A percentile compares a stretch with the other conserved stretches of the same genome.
phyloP scores from a whole-genome alignment of 441 rosid species.

The Gossypium schwendimanii region DNA sequence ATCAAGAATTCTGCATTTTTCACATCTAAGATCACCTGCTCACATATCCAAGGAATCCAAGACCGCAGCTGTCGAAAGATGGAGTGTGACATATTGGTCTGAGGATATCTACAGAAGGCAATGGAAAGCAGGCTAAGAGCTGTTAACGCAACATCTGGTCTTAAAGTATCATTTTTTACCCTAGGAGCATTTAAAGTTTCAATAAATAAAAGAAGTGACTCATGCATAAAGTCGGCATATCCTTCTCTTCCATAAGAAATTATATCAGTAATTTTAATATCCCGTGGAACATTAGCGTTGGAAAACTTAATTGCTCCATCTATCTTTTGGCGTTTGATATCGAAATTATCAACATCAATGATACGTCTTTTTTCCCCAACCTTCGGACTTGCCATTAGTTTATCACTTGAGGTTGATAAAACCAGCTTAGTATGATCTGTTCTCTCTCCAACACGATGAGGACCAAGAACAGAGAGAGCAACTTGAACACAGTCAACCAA shows the following conservation, averaged over 20 bases:
- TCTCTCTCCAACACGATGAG: conserved; percentile 41
- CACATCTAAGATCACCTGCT: conserved; percentile 43
- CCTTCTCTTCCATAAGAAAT: conserved; percentile 40
- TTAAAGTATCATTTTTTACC: conserved; percentile 35
- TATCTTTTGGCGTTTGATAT: conserved; percentile 65
- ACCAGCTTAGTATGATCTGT: conserved; percentile 20
- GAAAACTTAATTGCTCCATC: conserved; percentile 35
- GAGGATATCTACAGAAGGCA: conserved; percentile 62
- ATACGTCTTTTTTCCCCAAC: conserved; percentile 65
- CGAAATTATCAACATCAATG: conserved; percentile 30
- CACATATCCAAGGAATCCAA: conserved; percentile 88
- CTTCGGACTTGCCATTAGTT: conserved; percentile 29
- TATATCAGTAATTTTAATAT: conserved; percentile 27
- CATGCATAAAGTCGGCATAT: conserved; percentile 45
- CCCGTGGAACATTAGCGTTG: conserved; percentile 27
- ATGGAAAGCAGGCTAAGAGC: conserved; percentile 84
- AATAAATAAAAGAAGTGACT: conserved; percentile 49
- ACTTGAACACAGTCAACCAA: conserved; percentile 74
- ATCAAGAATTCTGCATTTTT: conserved; percentile 17
- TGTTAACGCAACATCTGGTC: conserved; percentile 51
- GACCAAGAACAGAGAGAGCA: conserved; percentile 53
- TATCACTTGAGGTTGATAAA: conserved; percentile 27
- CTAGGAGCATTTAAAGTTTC: conserved; percentile 52
- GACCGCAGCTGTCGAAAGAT: conserved; percentile 56
- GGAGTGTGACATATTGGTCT: conserved; percentile 42